phyloP scores from a whole-genome alignment of 495 filamentous ascomycete species.

The Extremus antarcticus region DNA sequence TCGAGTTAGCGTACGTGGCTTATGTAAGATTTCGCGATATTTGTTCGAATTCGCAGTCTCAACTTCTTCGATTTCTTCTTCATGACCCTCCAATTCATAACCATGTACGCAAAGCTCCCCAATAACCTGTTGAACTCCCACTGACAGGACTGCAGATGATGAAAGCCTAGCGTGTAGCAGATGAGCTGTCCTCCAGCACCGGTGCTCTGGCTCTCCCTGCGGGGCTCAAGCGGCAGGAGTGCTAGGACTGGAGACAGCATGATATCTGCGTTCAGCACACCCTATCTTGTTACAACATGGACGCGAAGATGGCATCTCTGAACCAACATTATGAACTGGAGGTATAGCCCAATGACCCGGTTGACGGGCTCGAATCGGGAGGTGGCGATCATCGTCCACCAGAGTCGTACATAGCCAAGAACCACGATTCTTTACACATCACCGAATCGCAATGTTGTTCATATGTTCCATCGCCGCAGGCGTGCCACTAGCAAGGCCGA shows the following conservation, averaged over 20 bases:
- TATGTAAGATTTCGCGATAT: neutral
- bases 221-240: constrained; percentile 81
- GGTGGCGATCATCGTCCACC: too few relatives aligned
- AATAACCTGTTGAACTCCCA: neutral
- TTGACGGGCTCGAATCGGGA: too few relatives aligned
- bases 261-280: constrained; percentile 99
- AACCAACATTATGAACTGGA: constrained; percentile 41
- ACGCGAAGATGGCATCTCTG: constrained; percentile 99
- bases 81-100: constrained; percentile 96
- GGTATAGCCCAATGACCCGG: too few relatives aligned
- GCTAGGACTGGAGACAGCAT: constrained; percentile 56
- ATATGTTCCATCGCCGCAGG: too few relatives aligned
- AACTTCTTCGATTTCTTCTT: constrained; percentile 4
- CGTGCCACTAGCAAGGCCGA: too few relatives aligned
- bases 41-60: neutral
- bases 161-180: constrained; percentile 97
- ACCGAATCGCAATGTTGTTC: too few relatives aligned
- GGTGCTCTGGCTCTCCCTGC: constrained; percentile 67
- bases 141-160: constrained; percentile 61
- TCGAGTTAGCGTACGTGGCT: too few relatives aligned
- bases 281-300: constrained; percentile 86
- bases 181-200: constrained; percentile 58
- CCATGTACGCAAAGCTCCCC: constrained; percentile 52
- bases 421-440: too few relatives aligned
- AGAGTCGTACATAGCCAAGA: too few relatives aligned